Evolutionary conservation across 371 early-diverging fungal species (phyloP), one percentile per base, ranked within the genome.

Genomic region (Circinella umbellata): DNA sequence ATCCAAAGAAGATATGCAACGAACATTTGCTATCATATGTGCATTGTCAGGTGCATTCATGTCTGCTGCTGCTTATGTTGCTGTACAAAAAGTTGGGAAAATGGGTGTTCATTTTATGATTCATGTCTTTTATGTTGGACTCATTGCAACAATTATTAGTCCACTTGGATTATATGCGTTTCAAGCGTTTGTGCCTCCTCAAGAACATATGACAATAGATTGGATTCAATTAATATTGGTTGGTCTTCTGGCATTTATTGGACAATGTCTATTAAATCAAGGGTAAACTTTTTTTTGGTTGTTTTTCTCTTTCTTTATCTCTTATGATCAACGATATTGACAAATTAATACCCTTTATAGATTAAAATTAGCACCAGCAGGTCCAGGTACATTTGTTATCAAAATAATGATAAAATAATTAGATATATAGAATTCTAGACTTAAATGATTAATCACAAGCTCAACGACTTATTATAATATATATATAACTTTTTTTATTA

Each of bases 61-160:
- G 76, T 83, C 86, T 6, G 87, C 90, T 6, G 72, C 88, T 63
- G 92, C 93, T 7, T 93, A 92, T 71, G 86, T 89, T 34, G 80
- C 89, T 3, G 93, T 93, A 10, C 89, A 93, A 54, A 88, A 88
- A 68, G 84, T 93, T 34, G 93, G 93, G 1, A 84, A 78, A 51
- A 75, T 1, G 27, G 27, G 86, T 7, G 78, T 82, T 0, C 92
- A 92, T 69, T 88, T 84, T 42, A 85, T 94, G 86, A 90, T 90
- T 9, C 94, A 93, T 66, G 92, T 92, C 9, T 85, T 88, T 36
- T 92, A 92, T 67, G 90, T 92, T 81, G 94, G 94, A 13, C 68
- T 76, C 1, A 72, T 92, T 17, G 88, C 90, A 34, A 75, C 85
- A 11, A 46, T 82, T 15, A 66, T 86, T 17, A 79, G 85, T 39